Evolutionary conservation across 208 protist genomes (phyloP).

Genomic region (Wallacemonas sp.): DNA sequence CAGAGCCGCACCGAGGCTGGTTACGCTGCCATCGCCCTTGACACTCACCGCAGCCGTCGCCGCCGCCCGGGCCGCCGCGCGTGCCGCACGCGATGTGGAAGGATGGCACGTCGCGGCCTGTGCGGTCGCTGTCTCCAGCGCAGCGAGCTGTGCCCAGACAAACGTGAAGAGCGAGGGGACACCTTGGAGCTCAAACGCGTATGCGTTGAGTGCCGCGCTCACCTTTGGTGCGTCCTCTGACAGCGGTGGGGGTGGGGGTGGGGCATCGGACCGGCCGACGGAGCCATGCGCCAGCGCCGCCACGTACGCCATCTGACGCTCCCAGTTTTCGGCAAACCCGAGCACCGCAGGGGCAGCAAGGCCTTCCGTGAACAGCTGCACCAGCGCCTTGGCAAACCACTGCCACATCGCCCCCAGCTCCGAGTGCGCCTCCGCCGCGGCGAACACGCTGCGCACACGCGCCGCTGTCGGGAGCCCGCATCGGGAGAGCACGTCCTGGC

Average conservation of each 20-base stretch:
- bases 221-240: conserved; percentile 15
- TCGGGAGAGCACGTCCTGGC: conserved; percentile 10
- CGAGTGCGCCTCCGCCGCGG: conserved; percentile 60
- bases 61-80: neutral
- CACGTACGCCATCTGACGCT: conserved; percentile 24
- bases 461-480: conserved; percentile 33
- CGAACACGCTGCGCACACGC: conserved; percentile 58
- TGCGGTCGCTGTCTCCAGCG: conserved; percentile 22
- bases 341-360: conserved; percentile 38
- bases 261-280: neutral
- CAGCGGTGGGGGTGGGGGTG: neutral
- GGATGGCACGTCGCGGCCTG: conserved; percentile 1
- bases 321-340: conserved; percentile 61
- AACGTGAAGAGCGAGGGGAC: conserved; percentile 68
- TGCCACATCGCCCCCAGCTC: conserved; percentile 60
- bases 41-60: neutral
- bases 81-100: neutral
- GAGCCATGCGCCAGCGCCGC: neutral
- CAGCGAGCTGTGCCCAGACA: conserved; percentile 51
- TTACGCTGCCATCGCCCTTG: neutral
- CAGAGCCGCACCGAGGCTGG: neutral
- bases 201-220: conserved; percentile 24
- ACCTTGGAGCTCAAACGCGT: conserved; percentile 76
- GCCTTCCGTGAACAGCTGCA: conserved; percentile 54
- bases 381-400: conserved; percentile 50